Evolutionary conservation across 495 filamentous ascomycete genomes (phyloP).

Genomic region (Penicillium parvum): DNA sequence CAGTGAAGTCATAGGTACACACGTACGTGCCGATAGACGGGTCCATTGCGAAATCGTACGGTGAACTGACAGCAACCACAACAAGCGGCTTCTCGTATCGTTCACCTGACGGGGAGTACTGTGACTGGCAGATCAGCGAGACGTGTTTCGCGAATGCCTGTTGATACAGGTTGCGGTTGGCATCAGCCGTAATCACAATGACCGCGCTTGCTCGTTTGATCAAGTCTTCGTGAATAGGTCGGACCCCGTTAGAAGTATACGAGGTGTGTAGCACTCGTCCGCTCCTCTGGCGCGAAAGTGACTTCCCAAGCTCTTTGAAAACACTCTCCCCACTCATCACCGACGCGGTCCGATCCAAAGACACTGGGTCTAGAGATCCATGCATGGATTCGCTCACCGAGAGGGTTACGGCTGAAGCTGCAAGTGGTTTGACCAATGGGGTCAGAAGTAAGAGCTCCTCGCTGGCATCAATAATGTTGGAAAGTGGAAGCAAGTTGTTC

Average conservation of each 20-base stretch:
- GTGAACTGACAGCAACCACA: slow-evolving; percentile 85
- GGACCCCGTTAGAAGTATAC: slow-evolving; percentile 83
- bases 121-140: slow-evolving; percentile 85
- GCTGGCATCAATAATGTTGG: slow-evolving; percentile 69
- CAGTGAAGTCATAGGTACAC: slow-evolving; percentile 92
- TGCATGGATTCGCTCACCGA: slow-evolving; percentile 47
- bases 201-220: slow-evolving; percentile 82
- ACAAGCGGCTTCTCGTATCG: slow-evolving; percentile 62
- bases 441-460: slow-evolving; percentile 82
- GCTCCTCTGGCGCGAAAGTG: slow-evolving; percentile 72
- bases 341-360: slow-evolving; percentile 56
- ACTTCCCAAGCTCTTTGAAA: slow-evolving; percentile 77
- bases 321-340: slow-evolving; percentile 85
- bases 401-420: slow-evolving; percentile 68
- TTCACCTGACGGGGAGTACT: slow-evolving; percentile 50
- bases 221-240: slow-evolving; percentile 83
- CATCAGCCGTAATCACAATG: slow-evolving; percentile 84
- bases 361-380: slow-evolving; percentile 51
- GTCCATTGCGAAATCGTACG: slow-evolving; percentile 94
- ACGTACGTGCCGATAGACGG: slow-evolving; percentile 80
- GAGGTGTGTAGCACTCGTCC: slow-evolving; percentile 85
- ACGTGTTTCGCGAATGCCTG: slow-evolving; percentile 89
- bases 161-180: slow-evolving; percentile 85
- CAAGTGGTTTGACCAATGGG: slow-evolving; percentile 79
- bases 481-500: slow-evolving; percentile 70